A percentile compares a stretch with the other conserved stretches of the same genome.
Conservation (phyloP, 306 rosid genomes). For the Prunus kanzakura region DNA sequence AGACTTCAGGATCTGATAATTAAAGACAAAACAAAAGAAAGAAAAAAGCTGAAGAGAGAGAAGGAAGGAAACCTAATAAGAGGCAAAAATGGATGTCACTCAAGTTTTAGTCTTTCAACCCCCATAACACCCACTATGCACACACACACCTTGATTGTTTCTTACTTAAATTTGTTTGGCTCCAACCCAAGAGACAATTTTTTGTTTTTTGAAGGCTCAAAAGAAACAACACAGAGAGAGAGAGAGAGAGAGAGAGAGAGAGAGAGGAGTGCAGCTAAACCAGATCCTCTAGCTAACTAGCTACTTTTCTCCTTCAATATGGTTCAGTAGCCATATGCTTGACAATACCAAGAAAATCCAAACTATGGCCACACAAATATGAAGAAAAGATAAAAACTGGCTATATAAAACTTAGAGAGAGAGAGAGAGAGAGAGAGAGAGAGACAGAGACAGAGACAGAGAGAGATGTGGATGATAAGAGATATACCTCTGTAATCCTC, state of each 20-base stretch:
- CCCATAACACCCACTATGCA: slow-evolving; percentile 19
- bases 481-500: slow-evolving; percentile 43
- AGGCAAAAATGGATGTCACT: slow-evolving; percentile 24
- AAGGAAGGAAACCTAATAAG: slow-evolving; percentile 22
- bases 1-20: slow-evolving; percentile 41
- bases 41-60: slow-evolving; percentile 17
- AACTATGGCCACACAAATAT: slow-evolving; percentile 57
- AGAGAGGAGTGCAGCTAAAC: slow-evolving; percentile 35
- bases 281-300: slow-evolving; percentile 33
- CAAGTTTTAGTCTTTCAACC: slow-evolving; percentile 18
- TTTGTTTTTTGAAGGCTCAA: slow-evolving; percentile 37
- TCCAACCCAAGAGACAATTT: slow-evolving; percentile 75
- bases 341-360: slow-evolving; percentile 59
- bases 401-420: slow-evolving; percentile 21
- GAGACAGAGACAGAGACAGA: slow-evolving; percentile 13
- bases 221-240: slow-evolving; percentile 33
- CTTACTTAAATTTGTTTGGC: slow-evolving; percentile 61
- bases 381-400: slow-evolving; percentile 46
- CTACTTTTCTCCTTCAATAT: slow-evolving; percentile 38
- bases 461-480: slow-evolving; percentile 23
- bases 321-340: slow-evolving; percentile 44
- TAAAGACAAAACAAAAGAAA: slow-evolving; percentile 16
- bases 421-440: slow-evolving; percentile 13
- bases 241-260: slow-evolving; percentile 18
- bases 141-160: slow-evolving; percentile 38